Evolutionary conservation across 2,329 filamentous ascomycete genomes (phyloP).

Genomic region (Xylariaceae sp.): DNA sequence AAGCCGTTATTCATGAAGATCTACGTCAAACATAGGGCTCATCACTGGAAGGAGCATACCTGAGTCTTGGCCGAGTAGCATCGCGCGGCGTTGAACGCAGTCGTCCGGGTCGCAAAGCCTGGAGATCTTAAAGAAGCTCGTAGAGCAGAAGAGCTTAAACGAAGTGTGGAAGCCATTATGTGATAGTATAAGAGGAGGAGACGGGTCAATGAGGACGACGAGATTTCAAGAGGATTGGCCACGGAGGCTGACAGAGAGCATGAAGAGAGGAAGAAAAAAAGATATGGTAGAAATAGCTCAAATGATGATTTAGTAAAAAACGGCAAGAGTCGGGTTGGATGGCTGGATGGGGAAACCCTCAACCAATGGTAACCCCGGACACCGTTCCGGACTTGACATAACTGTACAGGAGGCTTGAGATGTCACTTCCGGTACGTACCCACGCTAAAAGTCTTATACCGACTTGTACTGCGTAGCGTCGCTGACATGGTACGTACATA

Average conservation of each 20-base stretch:
- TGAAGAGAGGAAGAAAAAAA: slow-evolving; percentile 22
- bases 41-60: slow-evolving; percentile 57
- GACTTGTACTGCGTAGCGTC: neutral
- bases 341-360: slow-evolving; percentile 18
- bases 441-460: neutral
- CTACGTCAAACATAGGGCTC: slow-evolving; percentile 23
- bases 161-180: slow-evolving; percentile 83
- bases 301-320: slow-evolving; percentile 21
- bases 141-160: slow-evolving; percentile 81
- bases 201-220: slow-evolving; percentile 15
- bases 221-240: slow-evolving; percentile 13
- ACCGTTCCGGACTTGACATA: slow-evolving; percentile 21
- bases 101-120: slow-evolving; percentile 70
- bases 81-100: slow-evolving; percentile 81
- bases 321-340: slow-evolving; percentile 23
- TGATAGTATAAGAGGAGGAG: slow-evolving; percentile 15
- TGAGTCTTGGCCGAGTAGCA: slow-evolving; percentile 91
- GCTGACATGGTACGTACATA: too few relatives aligned
- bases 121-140: slow-evolving; percentile 74
- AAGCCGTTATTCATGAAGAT: slow-evolving; percentile 32
- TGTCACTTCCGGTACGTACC: too few relatives aligned
- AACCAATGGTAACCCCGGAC: slow-evolving; percentile 23
- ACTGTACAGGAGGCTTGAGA: neutral
- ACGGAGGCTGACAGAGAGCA: slow-evolving; percentile 21
- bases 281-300: slow-evolving; percentile 32